A percentile compares a stretch with the other conserved stretches of the same genome.
phyloP scores from a whole-genome alignment of 2,329 filamentous ascomycete genomes.

The Zasmidium citrigriseum region DNA sequence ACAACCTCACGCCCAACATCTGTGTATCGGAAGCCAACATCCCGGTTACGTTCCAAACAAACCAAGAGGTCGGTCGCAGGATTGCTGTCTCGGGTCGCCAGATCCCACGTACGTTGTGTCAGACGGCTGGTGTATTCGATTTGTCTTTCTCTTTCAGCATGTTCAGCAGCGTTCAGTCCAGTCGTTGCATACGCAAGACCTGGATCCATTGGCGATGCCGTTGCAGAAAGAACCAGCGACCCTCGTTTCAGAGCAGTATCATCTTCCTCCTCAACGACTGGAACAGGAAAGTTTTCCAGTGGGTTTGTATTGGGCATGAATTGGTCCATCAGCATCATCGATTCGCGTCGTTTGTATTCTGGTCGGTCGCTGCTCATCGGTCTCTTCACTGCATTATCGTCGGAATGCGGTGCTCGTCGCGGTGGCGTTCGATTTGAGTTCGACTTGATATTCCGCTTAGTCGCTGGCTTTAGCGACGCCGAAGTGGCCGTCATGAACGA shows the following conservation, averaged over 20 bases:
- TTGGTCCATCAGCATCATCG: conserved; percentile 53
- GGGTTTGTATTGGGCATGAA: conserved; percentile 42
- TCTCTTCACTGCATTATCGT: conserved; percentile 22
- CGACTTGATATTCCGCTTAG: conserved; percentile 24
- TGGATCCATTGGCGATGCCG: conserved; percentile 37
- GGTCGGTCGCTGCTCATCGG: conserved; percentile 27
- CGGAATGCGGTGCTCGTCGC: conserved; percentile 11
- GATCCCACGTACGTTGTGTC: conserved; percentile 91
- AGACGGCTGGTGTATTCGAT: conserved; percentile 78
- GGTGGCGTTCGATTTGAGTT: conserved; percentile 17
- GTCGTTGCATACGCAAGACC: conserved; percentile 44
- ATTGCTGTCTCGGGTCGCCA: conserved; percentile 87
- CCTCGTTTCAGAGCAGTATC: conserved; percentile 17
- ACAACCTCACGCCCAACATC: conserved; percentile 90
- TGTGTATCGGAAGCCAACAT: conserved; percentile 94
- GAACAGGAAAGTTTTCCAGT: conserved; percentile 31
- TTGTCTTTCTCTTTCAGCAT: conserved; percentile 71
- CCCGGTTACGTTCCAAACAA: conserved; percentile 85
- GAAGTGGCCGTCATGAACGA: conserved; percentile 91
- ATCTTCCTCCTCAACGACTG: conserved; percentile 24
- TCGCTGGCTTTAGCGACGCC: conserved; percentile 48
- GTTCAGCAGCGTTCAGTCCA: conserved; percentile 52
- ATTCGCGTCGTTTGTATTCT: conserved; percentile 43
- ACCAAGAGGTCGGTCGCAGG: conserved; percentile 91
- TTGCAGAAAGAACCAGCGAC: conserved; percentile 34